Conservation (phyloP, 192 early-diverging fungal species). For the Cetraspora pellucida region DNA sequence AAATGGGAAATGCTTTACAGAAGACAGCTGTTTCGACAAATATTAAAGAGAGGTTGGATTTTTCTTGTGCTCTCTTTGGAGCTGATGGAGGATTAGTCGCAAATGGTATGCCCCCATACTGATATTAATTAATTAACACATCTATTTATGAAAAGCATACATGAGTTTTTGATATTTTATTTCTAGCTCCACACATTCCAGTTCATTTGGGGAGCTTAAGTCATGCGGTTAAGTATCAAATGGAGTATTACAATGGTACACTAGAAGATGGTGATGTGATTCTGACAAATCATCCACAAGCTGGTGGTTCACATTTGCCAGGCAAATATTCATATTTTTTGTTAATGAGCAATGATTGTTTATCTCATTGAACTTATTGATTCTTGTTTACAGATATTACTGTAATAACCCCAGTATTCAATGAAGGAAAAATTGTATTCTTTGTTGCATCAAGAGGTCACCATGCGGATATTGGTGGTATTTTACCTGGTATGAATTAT, state of each 20-base stretch:
- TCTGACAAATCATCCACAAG: conserved; percentile 93
- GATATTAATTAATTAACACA: background rate
- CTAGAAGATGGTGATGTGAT: conserved; percentile 92
- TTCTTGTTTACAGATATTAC: conserved; percentile 73
- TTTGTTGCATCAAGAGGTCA: conserved; percentile 95
- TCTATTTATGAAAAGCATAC: background rate
- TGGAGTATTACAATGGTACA: conserved; percentile 65
- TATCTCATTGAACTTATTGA: background rate
- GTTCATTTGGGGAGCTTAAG: conserved; percentile 95
- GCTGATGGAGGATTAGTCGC: conserved; percentile 82
- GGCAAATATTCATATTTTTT: conserved; percentile 31
- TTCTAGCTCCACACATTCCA: conserved; percentile 77
- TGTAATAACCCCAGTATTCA: conserved; percentile 94
- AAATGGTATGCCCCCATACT: conserved; percentile 46
- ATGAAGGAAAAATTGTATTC: conserved; percentile 76
- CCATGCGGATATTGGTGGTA: conserved; percentile 94
- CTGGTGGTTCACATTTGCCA: conserved; percentile 93
- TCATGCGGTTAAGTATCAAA: conserved; percentile 92
- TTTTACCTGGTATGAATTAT: conserved; percentile 55
- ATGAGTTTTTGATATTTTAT: background rate
- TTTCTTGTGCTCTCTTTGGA: conserved; percentile 95
- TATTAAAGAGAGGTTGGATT: conserved; percentile 98
- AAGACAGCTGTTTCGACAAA: conserved; percentile 96
- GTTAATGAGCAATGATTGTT: background rate
- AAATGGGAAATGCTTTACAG: conserved; percentile 94